These are phyloP conservation scores for Didymella glomerata DNA, from an alignment of 2,329 filamentous ascomycete genomes.

Conservation along the genomic window DNA sequence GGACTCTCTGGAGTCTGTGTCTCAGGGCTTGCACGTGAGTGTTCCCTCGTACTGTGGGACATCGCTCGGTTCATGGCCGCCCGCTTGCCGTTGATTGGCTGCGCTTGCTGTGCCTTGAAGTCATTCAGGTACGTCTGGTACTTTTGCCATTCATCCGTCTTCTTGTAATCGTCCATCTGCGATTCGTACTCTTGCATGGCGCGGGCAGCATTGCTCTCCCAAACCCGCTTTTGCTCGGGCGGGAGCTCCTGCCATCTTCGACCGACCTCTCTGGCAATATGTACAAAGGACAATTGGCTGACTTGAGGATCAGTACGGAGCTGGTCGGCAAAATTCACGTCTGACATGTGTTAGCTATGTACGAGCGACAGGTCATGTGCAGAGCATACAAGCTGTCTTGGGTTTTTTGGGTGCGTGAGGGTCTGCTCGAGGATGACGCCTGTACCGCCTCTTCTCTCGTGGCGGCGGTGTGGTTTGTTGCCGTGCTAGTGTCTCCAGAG, in stretches of 20 bases:
- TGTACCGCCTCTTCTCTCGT: constrained; percentile 50
- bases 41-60: constrained; percentile 34
- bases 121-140: constrained; percentile 49
- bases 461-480: constrained; percentile 36
- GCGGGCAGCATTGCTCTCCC: constrained; percentile 51
- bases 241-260: constrained; percentile 50
- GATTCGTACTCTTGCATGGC: constrained; percentile 51
- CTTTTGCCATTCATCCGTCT: constrained; percentile 48
- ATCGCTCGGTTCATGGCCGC: constrained; percentile 32
- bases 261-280: constrained; percentile 52
- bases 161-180: constrained; percentile 53
- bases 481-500: constrained; percentile 38
- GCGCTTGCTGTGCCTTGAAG: constrained; percentile 45
- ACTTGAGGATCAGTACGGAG: constrained; percentile 49
- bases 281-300: constrained; percentile 49
- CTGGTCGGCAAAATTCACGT: constrained; percentile 54
- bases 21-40: constrained; percentile 40
- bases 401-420: constrained; percentile 52
- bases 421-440: constrained; percentile 50
- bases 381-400: constrained; percentile 50
- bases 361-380: neutral
- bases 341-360: constrained; percentile 22
- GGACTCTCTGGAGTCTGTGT: constrained; percentile 46
- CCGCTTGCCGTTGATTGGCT: constrained; percentile 29
- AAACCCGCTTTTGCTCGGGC: constrained; percentile 47